Percentiles rank a stretch among this genome's conserved stretches.
Evolutionary conservation across 805 yeast species (phyloP).

Genomic region (Zygosaccharomyces kombuchaensis): DNA sequence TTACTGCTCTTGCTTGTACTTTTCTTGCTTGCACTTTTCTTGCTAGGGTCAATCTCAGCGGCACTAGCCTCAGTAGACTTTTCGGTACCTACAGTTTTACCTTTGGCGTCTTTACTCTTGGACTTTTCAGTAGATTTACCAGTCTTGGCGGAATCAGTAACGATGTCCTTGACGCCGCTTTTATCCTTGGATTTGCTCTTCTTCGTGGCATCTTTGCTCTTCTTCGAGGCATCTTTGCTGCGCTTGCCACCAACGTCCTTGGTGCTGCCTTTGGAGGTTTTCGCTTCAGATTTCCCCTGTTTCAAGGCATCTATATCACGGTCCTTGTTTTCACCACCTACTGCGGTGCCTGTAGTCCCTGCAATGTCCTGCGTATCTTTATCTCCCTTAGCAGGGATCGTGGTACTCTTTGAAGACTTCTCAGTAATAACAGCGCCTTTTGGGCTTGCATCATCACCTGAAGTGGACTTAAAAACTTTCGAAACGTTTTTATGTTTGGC

Average conservation of each 20-base stretch:
- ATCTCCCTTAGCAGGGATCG: no score
- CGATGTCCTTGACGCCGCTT: constrained; percentile 16
- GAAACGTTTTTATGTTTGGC: no score
- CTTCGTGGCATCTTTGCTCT: not conserved
- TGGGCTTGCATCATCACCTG: no score
- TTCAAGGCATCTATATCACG: no score
- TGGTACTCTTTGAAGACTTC: no score
- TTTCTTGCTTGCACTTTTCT: not conserved
- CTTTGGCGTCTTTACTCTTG: constrained; percentile 3
- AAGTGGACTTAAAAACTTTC: no score
- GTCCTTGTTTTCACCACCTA: no score
- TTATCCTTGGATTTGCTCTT: constrained; percentile 12
- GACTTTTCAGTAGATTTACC: constrained; percentile 7
- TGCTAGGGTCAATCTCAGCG: not conserved
- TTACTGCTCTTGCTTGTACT: constrained; percentile 26
- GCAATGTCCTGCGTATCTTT: no score
- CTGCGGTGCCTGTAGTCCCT: no score
- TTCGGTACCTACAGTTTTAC: not conserved
- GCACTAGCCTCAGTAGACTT: not conserved
- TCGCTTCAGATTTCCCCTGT: no score
- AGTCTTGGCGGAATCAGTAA: constrained; percentile 9
- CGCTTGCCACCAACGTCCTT: not conserved
- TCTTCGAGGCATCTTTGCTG: no score
- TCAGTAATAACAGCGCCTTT: no score
- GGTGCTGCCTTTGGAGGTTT: not conserved